Evolutionary conservation across 2,329 filamentous ascomycete species (phyloP).

Genomic region (Penicillium griseofulvum): DNA sequence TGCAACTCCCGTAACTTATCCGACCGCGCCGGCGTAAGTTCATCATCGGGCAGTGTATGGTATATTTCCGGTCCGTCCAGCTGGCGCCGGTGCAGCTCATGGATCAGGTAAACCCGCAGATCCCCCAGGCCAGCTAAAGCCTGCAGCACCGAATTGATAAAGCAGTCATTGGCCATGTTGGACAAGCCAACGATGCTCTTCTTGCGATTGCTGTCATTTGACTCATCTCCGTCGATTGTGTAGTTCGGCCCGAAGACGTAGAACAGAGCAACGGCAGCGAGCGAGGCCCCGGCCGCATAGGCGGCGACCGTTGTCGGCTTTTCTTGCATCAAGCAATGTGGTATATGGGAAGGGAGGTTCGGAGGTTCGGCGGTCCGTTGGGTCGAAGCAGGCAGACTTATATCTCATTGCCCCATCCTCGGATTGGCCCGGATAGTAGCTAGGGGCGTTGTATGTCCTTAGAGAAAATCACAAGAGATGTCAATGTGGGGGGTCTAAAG

Average conservation of each 20-base stretch:
- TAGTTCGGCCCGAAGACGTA: constrained; percentile 99
- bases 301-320: constrained; percentile 79
- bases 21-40: constrained; percentile 38
- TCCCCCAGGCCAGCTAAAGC: constrained; percentile 87
- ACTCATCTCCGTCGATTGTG: constrained; percentile 79
- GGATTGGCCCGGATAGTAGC: constrained; percentile 2
- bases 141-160: constrained; percentile 95
- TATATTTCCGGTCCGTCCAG: constrained; percentile 79
- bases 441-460: neutral
- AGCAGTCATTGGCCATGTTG: constrained; percentile 93
- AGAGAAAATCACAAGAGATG: neutral
- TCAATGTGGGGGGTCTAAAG: neutral
- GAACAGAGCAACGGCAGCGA: constrained; percentile 90
- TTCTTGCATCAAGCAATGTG: constrained; percentile 65
- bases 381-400: constrained; percentile 13
- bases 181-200: constrained; percentile 83
- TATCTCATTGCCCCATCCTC: constrained; percentile 21
- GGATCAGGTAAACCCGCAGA: constrained; percentile 84
- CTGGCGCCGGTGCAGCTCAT: constrained; percentile 79
- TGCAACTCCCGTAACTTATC: constrained; percentile 63
- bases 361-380: neutral
- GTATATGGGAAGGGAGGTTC: constrained; percentile 1
- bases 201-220: constrained; percentile 62
- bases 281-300: constrained; percentile 91
- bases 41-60: constrained; percentile 53